Conservation (phyloP, 2,329 filamentous ascomycete genomes). For the Purpureocillium takamizusanense region DNA sequence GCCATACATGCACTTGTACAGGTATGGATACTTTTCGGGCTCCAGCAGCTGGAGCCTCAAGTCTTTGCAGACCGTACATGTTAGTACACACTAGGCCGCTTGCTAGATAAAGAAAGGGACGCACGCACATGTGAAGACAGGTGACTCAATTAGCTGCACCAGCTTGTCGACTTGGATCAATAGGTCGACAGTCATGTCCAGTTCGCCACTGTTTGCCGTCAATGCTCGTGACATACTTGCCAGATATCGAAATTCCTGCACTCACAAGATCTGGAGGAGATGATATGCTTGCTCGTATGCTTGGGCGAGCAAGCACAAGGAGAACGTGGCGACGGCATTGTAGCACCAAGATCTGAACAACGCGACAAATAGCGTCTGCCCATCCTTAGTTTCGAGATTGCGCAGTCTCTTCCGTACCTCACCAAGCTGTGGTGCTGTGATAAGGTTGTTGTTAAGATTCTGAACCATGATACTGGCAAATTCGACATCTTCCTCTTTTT, state of each 20-base stretch:
- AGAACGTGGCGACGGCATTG: conserved; percentile 96
- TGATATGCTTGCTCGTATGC: conserved; percentile 98
- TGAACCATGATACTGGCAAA: conserved; percentile 99
- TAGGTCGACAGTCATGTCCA: conserved; percentile 98
- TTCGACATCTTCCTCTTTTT: conserved; percentile 95
- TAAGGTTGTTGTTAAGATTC: conserved; percentile 97
- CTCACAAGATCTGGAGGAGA: conserved; percentile 86
- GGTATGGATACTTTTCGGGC: conserved; percentile 85
- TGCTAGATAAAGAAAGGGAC: no score
- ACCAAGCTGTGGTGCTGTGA: conserved; percentile 87
- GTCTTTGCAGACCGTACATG: conserved; percentile 40
- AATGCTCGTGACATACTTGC: conserved; percentile 3
- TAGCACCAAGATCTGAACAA: conserved; percentile 97
- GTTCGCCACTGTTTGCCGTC: conserved; percentile 59
- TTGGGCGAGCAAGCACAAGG: conserved; percentile 86
- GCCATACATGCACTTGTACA: conserved; percentile 97
- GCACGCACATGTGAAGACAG: conserved; percentile 85
- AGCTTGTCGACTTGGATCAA: conserved; percentile 98
- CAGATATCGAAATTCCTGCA: no score
- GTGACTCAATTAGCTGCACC: conserved; percentile 91
- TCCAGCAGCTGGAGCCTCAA: conserved; percentile 90
- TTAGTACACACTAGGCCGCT: no score
- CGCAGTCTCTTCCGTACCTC: conserved; percentile 84
- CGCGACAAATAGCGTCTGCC: conserved; percentile 89
- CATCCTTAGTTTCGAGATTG: conserved; percentile 89